These are phyloP conservation scores for Botryosphaeria dothidea DNA, from an alignment of 2,329 filamentous ascomycete species.

Conservation along the genomic window DNA sequence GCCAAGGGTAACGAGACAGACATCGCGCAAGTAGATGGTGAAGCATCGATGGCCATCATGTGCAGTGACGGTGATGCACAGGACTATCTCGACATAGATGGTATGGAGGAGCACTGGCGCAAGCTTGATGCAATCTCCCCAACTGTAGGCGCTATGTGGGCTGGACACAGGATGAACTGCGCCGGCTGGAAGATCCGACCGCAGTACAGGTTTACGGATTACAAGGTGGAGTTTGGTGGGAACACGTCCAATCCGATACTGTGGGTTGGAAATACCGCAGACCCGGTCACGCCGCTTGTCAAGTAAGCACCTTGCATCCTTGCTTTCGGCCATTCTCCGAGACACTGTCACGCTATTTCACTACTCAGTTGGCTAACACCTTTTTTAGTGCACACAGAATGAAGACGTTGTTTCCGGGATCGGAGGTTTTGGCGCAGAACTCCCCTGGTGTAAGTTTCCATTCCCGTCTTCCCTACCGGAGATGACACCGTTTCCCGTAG, in stretches of 20 bases:
- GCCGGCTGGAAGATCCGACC: conserved; percentile 40
- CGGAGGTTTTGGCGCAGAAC: conserved; percentile 33
- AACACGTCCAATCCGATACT: conserved; percentile 57
- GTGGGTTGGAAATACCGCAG: conserved; percentile 58
- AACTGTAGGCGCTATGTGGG: conserved; percentile 40
- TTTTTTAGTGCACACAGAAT: conserved; percentile 2
- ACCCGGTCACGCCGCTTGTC: conserved; percentile 60
- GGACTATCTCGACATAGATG: conserved; percentile 25
- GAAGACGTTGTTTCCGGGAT: conserved; percentile 26
- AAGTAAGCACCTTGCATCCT: conserved; percentile 25
- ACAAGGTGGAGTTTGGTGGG: conserved; percentile 27
- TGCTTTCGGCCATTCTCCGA: neutral
- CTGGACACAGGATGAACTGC: conserved; percentile 39
- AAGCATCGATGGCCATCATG: conserved; percentile 34
- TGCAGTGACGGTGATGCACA: conserved; percentile 44
- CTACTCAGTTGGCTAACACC: neutral
- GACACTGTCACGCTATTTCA: no score
- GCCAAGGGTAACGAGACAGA: conserved; percentile 28
- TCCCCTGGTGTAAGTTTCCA: conserved; percentile 25
- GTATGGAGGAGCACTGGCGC: conserved; percentile 38
- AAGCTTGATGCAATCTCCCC: conserved; percentile 36
- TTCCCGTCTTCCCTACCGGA: neutral
- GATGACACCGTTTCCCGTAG: no score
- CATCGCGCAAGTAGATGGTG: conserved; percentile 20
- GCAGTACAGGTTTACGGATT: conserved; percentile 31